These are phyloP conservation scores for Zea mays DNA, from an alignment of 176 grass and related monocot species.

Conservation along the genomic window Zm-B73-REFERENCE-NAM-5.0 NC_050100.1:119273501-119274000, in stretches of 20 bases:
- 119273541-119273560: slow-evolving; percentile 27
- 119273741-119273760: slow-evolving; percentile 69
- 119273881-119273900: slow-evolving; percentile 2
- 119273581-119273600: slow-evolving; percentile 85
- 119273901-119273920: background rate
- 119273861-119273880: background rate
- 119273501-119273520: background rate
- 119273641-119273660: slow-evolving; percentile 56
- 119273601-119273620: slow-evolving; percentile 76
- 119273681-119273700: slow-evolving; percentile 78
- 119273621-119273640: slow-evolving; percentile 72
- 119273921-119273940: slow-evolving; percentile 37
- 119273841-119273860: slow-evolving; percentile 82
- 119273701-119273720: slow-evolving; percentile 77
- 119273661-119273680: slow-evolving; percentile 86
- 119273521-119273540: slow-evolving; percentile 24
- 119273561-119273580: slow-evolving; percentile 88
- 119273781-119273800: slow-evolving; percentile 70
- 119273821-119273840: slow-evolving; percentile 89
- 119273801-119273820: slow-evolving; percentile 73
- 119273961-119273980: slow-evolving; percentile 90
- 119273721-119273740: slow-evolving; percentile 80
- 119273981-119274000: slow-evolving; percentile 83
- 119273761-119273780: slow-evolving; percentile 78
- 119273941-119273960: slow-evolving; percentile 70